Conservation (phyloP, 768 basidiomycete genomes). For the Lactifluus subvellereus region DNA sequence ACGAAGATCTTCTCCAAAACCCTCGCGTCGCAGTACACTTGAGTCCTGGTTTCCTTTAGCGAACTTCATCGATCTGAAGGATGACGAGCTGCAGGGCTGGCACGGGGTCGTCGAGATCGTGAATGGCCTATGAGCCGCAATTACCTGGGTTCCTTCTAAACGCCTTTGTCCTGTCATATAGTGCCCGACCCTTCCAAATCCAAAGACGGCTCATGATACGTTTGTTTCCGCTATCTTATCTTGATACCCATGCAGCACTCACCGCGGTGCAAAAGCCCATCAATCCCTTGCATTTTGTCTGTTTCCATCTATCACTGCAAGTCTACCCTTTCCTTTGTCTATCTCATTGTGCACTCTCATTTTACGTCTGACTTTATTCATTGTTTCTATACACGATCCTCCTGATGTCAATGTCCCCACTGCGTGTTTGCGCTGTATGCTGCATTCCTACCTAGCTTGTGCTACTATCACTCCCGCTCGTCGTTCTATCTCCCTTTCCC, state of each 20-base stretch:
- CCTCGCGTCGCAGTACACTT: constrained; percentile 39
- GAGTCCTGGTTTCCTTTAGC: constrained; percentile 51
- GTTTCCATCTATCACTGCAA: constrained; percentile 9
- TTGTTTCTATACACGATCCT: neutral
- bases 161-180: neutral
- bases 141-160: neutral
- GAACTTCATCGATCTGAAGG: constrained; percentile 61
- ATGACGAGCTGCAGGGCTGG: constrained; percentile 46
- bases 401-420: neutral
- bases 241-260: constrained; percentile 4
- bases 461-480: neutral
- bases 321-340: neutral
- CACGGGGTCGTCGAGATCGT: constrained; percentile 58
- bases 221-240: neutral
- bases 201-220: neutral
- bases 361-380: neutral
- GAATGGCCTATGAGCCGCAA: constrained; percentile 3
- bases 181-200: neutral
- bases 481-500: neutral
- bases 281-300: neutral
- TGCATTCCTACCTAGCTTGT: neutral
- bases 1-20: constrained; percentile 19
- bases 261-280: neutral
- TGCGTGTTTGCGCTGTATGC: constrained; percentile 3
- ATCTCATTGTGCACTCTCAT: neutral